Conservation (phyloP, 306 rosid genomes). For the Pyrus communis region DNA sequence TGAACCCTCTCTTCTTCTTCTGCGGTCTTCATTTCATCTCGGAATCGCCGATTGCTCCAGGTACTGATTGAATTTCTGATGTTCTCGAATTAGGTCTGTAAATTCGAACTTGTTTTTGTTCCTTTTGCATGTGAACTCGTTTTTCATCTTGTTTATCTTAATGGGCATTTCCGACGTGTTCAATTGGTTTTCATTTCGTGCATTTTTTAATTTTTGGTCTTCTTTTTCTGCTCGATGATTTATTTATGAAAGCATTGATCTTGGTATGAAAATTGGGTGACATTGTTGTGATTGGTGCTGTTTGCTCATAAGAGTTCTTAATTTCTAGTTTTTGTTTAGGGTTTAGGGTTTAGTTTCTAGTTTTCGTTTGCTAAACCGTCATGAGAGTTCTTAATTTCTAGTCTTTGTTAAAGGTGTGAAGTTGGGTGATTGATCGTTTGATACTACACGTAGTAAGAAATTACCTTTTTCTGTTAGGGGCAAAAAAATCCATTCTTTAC, state of each 20-base stretch:
- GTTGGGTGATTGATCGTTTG: not conserved
- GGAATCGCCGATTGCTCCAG: not conserved
- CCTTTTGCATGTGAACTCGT: not conserved
- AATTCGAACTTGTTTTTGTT: not conserved
- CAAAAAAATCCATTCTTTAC: not conserved
- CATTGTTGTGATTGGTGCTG: not conserved
- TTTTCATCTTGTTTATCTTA: not conserved
- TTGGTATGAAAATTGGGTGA: not conserved
- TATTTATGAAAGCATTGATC: not conserved
- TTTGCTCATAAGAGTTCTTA: not conserved
- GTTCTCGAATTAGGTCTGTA: not conserved
- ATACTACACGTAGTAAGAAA: not conserved
- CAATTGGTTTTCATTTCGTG: not conserved
- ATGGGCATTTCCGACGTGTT: not conserved
- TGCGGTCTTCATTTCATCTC: not conserved
- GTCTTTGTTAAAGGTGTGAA: not conserved
- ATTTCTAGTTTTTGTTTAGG: not conserved
- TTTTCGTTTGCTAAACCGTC: no score
- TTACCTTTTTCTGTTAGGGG: not conserved
- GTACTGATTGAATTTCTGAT: not conserved
- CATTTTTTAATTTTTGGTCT: not conserved
- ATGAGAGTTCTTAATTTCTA: not conserved
- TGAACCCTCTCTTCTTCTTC: not conserved
- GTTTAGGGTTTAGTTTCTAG: no score
- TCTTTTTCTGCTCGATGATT: not conserved